Percentiles rank a stretch among this genome's conserved stretches.
phyloP scores from a whole-genome alignment of 1,284 basidiomycete genomes.

The Cryptococcus maquisensis region DNA sequence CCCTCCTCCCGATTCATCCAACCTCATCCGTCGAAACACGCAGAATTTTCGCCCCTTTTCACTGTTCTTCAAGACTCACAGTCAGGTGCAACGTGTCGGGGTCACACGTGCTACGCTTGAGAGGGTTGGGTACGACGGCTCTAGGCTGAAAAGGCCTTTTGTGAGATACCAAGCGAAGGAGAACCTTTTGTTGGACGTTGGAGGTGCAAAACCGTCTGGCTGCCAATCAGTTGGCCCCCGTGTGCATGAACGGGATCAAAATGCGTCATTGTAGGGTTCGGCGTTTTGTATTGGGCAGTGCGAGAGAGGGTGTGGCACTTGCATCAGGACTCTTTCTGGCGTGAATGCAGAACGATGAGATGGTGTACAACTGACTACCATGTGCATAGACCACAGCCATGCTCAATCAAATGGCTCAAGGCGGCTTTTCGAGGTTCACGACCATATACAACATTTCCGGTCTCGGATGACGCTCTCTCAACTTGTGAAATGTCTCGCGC shows the following conservation, averaged over 20 bases:
- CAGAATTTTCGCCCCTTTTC: slow-evolving; percentile 1
- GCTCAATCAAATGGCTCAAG: too few relatives aligned
- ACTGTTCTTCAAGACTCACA: slow-evolving; percentile 20
- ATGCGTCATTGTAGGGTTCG: not conserved
- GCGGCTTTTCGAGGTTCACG: too few relatives aligned
- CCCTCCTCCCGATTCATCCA: not conserved
- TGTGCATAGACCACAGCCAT: too few relatives aligned
- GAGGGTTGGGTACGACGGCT: slow-evolving; percentile 30
- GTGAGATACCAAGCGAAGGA: slow-evolving; percentile 1
- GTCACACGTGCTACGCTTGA: slow-evolving; percentile 34
- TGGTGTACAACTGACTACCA: too few relatives aligned
- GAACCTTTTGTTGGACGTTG: not conserved
- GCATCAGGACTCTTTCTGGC: too few relatives aligned
- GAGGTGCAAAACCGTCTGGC: not conserved
- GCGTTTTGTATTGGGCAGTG: not conserved
- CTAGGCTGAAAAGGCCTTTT: slow-evolving; percentile 6
- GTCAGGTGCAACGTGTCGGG: slow-evolving; percentile 33
- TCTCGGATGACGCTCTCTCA: too few relatives aligned
- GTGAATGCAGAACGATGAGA: not conserved
- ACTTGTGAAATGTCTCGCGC: too few relatives aligned
- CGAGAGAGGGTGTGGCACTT: not conserved
- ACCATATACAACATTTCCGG: too few relatives aligned
- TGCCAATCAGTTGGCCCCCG: not conserved
- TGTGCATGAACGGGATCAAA: not conserved
- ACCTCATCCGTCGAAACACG: not conserved